These are phyloP conservation scores for Mortierella sp. DNA, from an alignment of 371 early-diverging fungal genomes.

Conservation along the genomic window DNA sequence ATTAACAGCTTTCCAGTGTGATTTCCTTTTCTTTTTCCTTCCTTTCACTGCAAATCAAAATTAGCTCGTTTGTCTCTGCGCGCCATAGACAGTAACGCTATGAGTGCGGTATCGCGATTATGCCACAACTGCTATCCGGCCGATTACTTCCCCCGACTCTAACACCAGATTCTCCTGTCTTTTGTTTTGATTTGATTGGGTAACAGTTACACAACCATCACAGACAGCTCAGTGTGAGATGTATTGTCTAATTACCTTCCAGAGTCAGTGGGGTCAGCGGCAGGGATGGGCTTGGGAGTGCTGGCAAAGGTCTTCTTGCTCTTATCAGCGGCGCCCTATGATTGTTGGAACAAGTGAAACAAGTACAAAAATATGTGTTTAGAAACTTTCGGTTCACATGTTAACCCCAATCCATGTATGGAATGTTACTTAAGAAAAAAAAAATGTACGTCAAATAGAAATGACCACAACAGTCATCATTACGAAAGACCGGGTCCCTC, in stretches of 20 bases:
- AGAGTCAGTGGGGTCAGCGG: slow-evolving; percentile 30
- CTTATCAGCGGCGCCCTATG: slow-evolving; percentile 28
- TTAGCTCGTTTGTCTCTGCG: no score
- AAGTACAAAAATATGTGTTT: neutral
- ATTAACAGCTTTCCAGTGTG: neutral
- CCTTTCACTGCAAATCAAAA: neutral
- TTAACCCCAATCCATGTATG: neutral
- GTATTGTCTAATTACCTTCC: slow-evolving; percentile 32
- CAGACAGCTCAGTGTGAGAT: no score
- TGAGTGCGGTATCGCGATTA: no score
- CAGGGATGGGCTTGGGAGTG: slow-evolving; percentile 48
- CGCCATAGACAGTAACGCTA: no score
- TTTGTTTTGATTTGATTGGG: no score
- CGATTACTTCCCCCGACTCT: no score
- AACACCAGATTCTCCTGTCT: no score
- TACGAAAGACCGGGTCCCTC: neutral
- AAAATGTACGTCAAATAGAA: neutral
- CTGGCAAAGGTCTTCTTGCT: slow-evolving; percentile 27
- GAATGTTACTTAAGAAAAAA: slow-evolving; percentile 13
- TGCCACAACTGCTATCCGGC: no score
- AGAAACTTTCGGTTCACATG: slow-evolving; percentile 25
- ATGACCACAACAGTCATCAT: neutral
- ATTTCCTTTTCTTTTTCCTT: neutral
- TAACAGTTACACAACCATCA: no score
- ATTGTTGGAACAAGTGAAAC: neutral